These are phyloP conservation scores for Linum lewisii DNA, from an alignment of 345 rosid genomes.

Conservation along the genomic window DNA sequence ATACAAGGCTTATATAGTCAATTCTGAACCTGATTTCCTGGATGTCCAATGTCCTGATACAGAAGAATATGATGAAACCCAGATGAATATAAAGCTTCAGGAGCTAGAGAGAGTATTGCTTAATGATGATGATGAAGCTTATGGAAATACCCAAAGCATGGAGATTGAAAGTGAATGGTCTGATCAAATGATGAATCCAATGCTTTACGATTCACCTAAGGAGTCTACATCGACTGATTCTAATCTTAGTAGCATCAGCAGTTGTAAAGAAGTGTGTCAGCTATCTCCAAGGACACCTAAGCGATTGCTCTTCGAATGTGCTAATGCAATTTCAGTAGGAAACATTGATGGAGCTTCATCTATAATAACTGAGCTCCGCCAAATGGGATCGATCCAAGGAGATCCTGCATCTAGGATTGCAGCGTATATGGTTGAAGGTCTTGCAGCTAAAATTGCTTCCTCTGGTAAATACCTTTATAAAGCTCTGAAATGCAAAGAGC, in stretches of 20 bases:
- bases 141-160: slow-evolving; percentile 46
- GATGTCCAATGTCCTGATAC: slow-evolving; percentile 39
- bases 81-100: slow-evolving; percentile 62
- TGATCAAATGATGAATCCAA: slow-evolving; percentile 31
- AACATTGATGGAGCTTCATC: slow-evolving; percentile 50
- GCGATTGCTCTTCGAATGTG: slow-evolving; percentile 68
- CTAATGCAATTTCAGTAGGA: slow-evolving; percentile 56
- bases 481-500: slow-evolving; percentile 93
- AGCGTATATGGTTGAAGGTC: slow-evolving; percentile 97
- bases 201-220: slow-evolving; percentile 70
- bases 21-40: slow-evolving; percentile 31
- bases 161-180: slow-evolving; percentile 85
- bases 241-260: slow-evolving; percentile 47
- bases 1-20: slow-evolving; percentile 30
- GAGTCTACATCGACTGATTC: slow-evolving; percentile 77
- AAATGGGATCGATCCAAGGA: slow-evolving; percentile 80
- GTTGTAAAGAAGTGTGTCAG: slow-evolving; percentile 57
- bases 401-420: slow-evolving; percentile 91
- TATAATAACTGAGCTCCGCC: slow-evolving; percentile 65
- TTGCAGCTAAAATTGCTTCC: slow-evolving; percentile 87
- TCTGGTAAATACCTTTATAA: slow-evolving; percentile 80
- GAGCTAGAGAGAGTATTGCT: slow-evolving; percentile 86
- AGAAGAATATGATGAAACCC: slow-evolving; percentile 43
- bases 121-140: slow-evolving; percentile 42
- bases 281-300: slow-evolving; percentile 44